Evolutionary conservation across 2,329 filamentous ascomycete genomes (phyloP).

Genomic region (Chrysoporthe cubensis): DNA sequence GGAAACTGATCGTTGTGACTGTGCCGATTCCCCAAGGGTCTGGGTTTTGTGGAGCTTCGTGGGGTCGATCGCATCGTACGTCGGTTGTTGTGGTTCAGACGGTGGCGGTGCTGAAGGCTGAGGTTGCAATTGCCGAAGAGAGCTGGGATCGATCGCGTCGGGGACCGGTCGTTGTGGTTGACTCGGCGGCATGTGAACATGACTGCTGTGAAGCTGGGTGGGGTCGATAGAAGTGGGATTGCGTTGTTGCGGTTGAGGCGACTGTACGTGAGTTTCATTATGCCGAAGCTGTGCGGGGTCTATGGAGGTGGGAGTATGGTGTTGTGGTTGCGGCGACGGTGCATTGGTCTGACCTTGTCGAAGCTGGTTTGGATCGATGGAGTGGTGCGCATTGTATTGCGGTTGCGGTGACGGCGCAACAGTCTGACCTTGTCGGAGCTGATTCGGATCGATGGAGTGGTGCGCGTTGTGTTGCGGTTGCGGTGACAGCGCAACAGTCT

Average conservation of each 20-base stretch:
- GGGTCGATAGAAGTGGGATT: conserved; percentile 4
- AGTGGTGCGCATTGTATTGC: not conserved
- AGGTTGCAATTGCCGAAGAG: conserved; percentile 9
- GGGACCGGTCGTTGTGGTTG: not conserved
- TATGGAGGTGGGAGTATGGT: not conserved
- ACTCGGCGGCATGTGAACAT: not conserved
- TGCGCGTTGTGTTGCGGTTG: not conserved
- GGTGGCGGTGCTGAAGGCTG: conserved; percentile 11
- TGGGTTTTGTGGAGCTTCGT: conserved; percentile 14
- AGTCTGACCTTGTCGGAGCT: not conserved
- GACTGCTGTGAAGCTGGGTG: conserved; percentile 1
- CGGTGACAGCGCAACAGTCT: conserved; percentile 4
- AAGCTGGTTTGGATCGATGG: not conserved
- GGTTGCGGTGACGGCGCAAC: not conserved
- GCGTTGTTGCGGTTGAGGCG: not conserved
- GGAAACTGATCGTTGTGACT: conserved; percentile 13
- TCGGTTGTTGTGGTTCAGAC: conserved; percentile 12
- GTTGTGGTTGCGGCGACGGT: not conserved
- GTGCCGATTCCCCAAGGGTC: not conserved
- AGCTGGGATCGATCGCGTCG: conserved; percentile 14
- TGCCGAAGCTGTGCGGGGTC: conserved; percentile 12
- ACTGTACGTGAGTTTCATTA: not conserved
- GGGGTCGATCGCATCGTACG: conserved; percentile 15
- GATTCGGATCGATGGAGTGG: conserved; percentile 7
- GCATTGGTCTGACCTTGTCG: not conserved